Evolutionary conservation across 306 rosid species (phyloP).

Genomic region (Quercus glauca): DNA sequence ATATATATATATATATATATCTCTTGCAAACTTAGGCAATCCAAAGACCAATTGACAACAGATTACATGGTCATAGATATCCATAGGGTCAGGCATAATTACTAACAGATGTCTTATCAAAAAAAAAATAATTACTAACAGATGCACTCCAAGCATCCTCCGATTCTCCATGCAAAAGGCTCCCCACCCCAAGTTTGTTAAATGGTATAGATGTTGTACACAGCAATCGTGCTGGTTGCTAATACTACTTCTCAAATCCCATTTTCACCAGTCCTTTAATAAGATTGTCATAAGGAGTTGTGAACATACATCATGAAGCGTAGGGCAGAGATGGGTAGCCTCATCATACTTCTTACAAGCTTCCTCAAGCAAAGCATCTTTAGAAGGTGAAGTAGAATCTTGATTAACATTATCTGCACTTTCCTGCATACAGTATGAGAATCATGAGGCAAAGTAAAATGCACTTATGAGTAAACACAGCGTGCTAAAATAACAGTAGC

Average conservation of each 20-base stretch:
- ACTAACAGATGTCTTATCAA: neutral
- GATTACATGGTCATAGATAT: neutral
- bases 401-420: slow-evolving; percentile 95
- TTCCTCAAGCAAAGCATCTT: slow-evolving; percentile 98
- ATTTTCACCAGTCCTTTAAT: neutral
- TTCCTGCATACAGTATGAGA: slow-evolving; percentile 63
- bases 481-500: slow-evolving; percentile 7
- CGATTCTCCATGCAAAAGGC: neutral
- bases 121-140: neutral
- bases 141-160: neutral
- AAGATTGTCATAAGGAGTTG: slow-evolving; percentile 23
- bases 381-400: slow-evolving; percentile 91
- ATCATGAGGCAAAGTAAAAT: slow-evolving; percentile 14
- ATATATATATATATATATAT: neutral
- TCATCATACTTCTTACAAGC: slow-evolving; percentile 97
- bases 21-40: neutral
- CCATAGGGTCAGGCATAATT: neutral
- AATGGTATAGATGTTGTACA: neutral
- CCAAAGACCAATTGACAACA: neutral
- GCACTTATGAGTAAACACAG: neutral
- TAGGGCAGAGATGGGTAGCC: slow-evolving; percentile 92
- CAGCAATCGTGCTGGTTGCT: neutral
- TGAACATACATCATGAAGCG: slow-evolving; percentile 89
- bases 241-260: neutral
- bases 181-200: neutral